Conservation (phyloP, 441 rosid genomes). For the Erodium moschatum region DNA sequence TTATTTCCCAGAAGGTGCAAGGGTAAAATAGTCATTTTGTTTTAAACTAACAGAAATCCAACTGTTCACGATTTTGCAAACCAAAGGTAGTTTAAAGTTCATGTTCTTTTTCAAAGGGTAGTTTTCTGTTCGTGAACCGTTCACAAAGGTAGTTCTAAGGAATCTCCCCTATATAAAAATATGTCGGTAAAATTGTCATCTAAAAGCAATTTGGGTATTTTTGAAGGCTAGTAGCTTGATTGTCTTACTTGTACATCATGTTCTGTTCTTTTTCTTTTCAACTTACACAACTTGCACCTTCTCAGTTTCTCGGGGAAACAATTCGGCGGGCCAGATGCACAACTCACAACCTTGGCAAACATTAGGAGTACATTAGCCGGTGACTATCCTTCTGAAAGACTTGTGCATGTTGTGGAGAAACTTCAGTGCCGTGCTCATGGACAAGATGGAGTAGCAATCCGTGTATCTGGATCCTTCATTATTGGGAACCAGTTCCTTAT, state of each 20-base stretch:
- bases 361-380: slow-evolving; percentile 73
- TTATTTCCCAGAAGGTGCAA: too few relatives aligned
- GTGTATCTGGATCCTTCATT: slow-evolving; percentile 74
- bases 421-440: slow-evolving; percentile 64
- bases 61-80: too few relatives aligned
- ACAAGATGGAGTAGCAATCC: slow-evolving; percentile 63
- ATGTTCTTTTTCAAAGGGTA: too few relatives aligned
- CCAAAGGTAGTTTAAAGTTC: too few relatives aligned
- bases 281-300: slow-evolving; percentile 14
- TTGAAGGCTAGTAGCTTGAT: not conserved
- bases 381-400: slow-evolving; percentile 74
- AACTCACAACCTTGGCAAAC: slow-evolving; percentile 44
- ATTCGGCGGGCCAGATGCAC: slow-evolving; percentile 46
- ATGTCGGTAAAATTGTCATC: not conserved
- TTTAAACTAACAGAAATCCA: too few relatives aligned
- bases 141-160: too few relatives aligned
- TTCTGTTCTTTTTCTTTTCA: not conserved
- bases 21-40: too few relatives aligned
- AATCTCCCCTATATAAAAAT: too few relatives aligned
- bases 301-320: slow-evolving; percentile 52
- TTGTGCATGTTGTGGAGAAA: slow-evolving; percentile 83
- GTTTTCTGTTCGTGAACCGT: too few relatives aligned
- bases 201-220: not conserved
- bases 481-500: slow-evolving; percentile 81
- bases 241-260: not conserved